Percentiles rank a stretch among this genome's conserved stretches.
Conservation (phyloP, 495 filamentous ascomycete species). For the Darksidea phi region DNA sequence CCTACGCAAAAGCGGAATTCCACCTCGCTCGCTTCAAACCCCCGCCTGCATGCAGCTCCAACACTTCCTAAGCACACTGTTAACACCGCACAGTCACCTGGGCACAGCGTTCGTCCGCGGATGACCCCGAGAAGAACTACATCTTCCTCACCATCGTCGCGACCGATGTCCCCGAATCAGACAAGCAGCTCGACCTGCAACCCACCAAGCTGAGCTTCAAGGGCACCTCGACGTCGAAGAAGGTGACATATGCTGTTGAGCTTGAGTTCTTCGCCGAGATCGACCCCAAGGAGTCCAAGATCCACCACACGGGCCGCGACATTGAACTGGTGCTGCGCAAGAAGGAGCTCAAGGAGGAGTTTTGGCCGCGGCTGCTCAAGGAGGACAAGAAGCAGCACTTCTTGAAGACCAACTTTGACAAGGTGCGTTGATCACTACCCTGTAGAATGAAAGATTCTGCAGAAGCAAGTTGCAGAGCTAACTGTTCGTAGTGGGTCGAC, state of each 20-base stretch:
- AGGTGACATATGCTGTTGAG: slow-evolving; percentile 74
- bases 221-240: slow-evolving; percentile 78
- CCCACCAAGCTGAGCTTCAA: slow-evolving; percentile 74
- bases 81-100: slow-evolving; percentile 68
- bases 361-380: slow-evolving; percentile 94
- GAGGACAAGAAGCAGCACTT: slow-evolving; percentile 86
- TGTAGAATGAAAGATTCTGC: no score
- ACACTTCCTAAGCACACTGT: neutral
- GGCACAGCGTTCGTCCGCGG: slow-evolving; percentile 88
- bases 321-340: slow-evolving; percentile 89
- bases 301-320: slow-evolving; percentile 78
- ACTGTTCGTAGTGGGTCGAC: slow-evolving; percentile 77
- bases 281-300: slow-evolving; percentile 75
- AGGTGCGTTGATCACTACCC: slow-evolving; percentile 54
- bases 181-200: slow-evolving; percentile 76
- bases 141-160: slow-evolving; percentile 88
- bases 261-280: slow-evolving; percentile 93
- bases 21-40: neutral
- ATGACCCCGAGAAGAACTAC: slow-evolving; percentile 82
- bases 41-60: no score
- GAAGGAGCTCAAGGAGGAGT: slow-evolving; percentile 89
- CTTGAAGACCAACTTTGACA: slow-evolving; percentile 98
- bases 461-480: slow-evolving; percentile 14
- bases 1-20: no score
- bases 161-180: slow-evolving; percentile 68